A percentile compares a stretch with the other conserved stretches of the same genome.
These are phyloP conservation scores for Leptosphaerulina australis DNA, from an alignment of 2,329 filamentous ascomycete genomes.

Conservation along the genomic window DNA sequence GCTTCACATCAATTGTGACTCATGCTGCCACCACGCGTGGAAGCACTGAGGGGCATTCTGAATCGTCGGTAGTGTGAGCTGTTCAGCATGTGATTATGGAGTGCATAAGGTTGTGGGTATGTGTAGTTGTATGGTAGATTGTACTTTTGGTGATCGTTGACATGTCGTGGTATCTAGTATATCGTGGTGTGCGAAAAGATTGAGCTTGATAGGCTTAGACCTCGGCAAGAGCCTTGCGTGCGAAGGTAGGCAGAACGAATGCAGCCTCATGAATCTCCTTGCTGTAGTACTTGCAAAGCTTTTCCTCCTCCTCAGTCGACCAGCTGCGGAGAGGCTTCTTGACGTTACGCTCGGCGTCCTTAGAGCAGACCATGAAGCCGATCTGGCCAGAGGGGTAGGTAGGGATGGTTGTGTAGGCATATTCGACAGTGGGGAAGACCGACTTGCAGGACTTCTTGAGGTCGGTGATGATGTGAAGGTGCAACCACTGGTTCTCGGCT, in stretches of 20 bases:
- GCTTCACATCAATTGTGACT: not conserved
- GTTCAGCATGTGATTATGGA: not conserved
- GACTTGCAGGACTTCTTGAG: conserved; percentile 97
- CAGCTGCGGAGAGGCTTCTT: conserved; percentile 83
- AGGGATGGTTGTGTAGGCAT: conserved; percentile 98
- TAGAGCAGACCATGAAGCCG: conserved; percentile 99
- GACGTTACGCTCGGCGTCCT: conserved; percentile 84
- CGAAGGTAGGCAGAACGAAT: conserved; percentile 93
- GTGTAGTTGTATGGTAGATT: conserved; percentile 15
- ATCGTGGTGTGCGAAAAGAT: conserved; percentile 27
- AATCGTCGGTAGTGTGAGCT: not conserved
- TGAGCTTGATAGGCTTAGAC: not conserved
- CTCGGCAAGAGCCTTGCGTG: conserved; percentile 68
- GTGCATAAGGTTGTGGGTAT: not conserved
- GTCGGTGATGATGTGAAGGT: conserved; percentile 89
- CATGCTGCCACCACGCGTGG: not conserved
- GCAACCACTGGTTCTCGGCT: conserved; percentile 99
- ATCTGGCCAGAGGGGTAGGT: conserved; percentile 99
- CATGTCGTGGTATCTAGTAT: conserved; percentile 44
- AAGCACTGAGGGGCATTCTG: not conserved
- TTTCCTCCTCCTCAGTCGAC: conserved; percentile 86
- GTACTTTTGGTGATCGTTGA: conserved; percentile 33
- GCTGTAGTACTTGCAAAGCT: conserved; percentile 96
- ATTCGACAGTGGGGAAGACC: conserved; percentile 97
- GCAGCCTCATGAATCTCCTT: conserved; percentile 92